Base-by-base conservation (phyloP, 2,329 filamentous ascomycete genomes). In the Atkinsonella texensis region DNA sequence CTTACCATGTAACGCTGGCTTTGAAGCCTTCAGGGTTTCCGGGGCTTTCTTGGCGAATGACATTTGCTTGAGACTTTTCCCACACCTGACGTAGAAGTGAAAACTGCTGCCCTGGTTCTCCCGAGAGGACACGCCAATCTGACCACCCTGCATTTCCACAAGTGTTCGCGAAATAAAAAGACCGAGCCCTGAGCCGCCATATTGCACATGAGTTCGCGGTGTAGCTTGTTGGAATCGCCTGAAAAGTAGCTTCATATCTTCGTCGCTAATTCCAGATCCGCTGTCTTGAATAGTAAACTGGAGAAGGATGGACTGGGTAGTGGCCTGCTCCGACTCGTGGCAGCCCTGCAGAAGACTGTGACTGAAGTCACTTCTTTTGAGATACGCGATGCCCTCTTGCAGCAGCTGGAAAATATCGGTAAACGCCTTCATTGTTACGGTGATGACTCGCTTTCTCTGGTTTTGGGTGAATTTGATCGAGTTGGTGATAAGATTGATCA, bases 151-250 rank as follows among this genome's bases (percentile, higher is more conserved):
- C 46, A 89, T 68, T 62, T 89, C 84, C 1, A 83, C 85, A 47
- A 89, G 69, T 58, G 86, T 84, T 33, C 85, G 75, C 4, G 81
- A 87, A 60, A 89, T 89, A 68, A 88, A 89, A 1, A 89, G 69
- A 0, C 84, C 83, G 1, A 87, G 68, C 0, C 83, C 84, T 0
- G 79, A 83, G 9, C 83, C 83, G 18, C 83, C 83, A 55, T 87
- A 87, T 55, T 84, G 80, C 3, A 86, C 81, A 59, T 87, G 83
- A 0, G 83, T 86, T 35, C 81, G 72, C 6, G 81, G 81, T 9
- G 77, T 79, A 0, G 82, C 81, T 60, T 85, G 82, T 12, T 80
- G 81, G 63, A 85, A 85, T 7, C 82, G 74, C 52, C 83, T 77
- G 65, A 86, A 86, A 0, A 86, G 70, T 4, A 83, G 64, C 58